Evolutionary conservation across 331 rosid genomes (phyloP).

Genomic region (Pyracantha coccinea): DNA sequence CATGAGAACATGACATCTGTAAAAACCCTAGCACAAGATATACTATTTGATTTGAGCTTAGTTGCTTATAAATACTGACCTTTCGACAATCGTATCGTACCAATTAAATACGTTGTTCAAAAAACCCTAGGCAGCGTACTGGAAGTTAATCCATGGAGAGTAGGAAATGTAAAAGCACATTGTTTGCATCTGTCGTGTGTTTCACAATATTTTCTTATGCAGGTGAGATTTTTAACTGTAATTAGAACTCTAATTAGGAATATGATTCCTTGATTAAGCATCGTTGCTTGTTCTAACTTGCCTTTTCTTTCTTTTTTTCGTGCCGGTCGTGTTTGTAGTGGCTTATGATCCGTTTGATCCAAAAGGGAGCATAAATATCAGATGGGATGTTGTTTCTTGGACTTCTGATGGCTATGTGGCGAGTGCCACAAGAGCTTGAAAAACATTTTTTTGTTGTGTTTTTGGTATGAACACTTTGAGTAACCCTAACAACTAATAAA

Average conservation of each 20-base stretch:
- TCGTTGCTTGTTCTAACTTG: background rate
- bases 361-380: slow-evolving; percentile 27
- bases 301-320: background rate
- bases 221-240: background rate
- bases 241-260: background rate
- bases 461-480: no score
- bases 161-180: background rate
- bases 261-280: background rate
- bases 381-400: slow-evolving; percentile 37
- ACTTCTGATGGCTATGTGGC: slow-evolving; percentile 33
- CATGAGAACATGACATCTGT: background rate
- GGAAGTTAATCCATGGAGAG: background rate
- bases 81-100: background rate
- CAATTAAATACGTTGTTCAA: background rate
- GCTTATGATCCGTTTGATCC: slow-evolving; percentile 34
- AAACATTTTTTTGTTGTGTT: background rate
- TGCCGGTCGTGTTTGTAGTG: slow-evolving; percentile 1
- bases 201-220: slow-evolving; percentile 1
- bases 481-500: background rate
- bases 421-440: background rate
- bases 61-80: background rate
- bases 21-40: background rate
- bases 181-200: background rate
- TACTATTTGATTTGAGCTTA: background rate
- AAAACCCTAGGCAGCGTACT: background rate